Evolutionary conservation across 2,329 filamentous ascomycete species (phyloP).

Genomic region (Dryadomyces sulphureus): DNA sequence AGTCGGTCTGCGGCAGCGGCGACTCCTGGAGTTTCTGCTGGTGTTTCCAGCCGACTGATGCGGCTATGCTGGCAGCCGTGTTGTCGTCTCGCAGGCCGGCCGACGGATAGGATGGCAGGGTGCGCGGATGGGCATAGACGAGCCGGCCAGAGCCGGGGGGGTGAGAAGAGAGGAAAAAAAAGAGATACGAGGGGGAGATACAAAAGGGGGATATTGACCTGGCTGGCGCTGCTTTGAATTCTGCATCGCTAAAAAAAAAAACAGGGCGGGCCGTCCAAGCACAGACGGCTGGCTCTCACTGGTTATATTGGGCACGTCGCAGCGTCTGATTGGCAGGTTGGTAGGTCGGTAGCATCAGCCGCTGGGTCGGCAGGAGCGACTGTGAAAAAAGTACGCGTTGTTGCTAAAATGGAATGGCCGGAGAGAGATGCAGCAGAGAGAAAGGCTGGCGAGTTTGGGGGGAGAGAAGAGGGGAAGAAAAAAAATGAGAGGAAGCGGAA

Average conservation of each 20-base stretch:
- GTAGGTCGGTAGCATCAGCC: background rate
- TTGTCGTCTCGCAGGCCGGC: slow-evolving; percentile 40
- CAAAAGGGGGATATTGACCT: background rate
- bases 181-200: background rate
- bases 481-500: too few species aligned
- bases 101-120: slow-evolving; percentile 62
- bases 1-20: background rate
- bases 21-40: background rate
- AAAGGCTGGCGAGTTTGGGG: too few species aligned
- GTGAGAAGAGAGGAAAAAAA: background rate
- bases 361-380: background rate
- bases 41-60: slow-evolving; percentile 47
- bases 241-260: slow-evolving; percentile 9
- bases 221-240: slow-evolving; percentile 1
- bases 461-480: too few species aligned
- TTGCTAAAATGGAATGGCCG: too few species aligned
- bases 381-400: too few species aligned
- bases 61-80: slow-evolving; percentile 59
- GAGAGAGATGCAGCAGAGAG: too few species aligned
- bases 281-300: background rate
- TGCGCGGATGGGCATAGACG: slow-evolving; percentile 56
- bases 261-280: background rate
- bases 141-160: slow-evolving; percentile 25
- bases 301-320: background rate
- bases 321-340: background rate